Percentiles rank a stretch among this genome's conserved stretches.
Conservation (phyloP, 768 basidiomycete genomes). For the Boletus tomentosulus region DNA sequence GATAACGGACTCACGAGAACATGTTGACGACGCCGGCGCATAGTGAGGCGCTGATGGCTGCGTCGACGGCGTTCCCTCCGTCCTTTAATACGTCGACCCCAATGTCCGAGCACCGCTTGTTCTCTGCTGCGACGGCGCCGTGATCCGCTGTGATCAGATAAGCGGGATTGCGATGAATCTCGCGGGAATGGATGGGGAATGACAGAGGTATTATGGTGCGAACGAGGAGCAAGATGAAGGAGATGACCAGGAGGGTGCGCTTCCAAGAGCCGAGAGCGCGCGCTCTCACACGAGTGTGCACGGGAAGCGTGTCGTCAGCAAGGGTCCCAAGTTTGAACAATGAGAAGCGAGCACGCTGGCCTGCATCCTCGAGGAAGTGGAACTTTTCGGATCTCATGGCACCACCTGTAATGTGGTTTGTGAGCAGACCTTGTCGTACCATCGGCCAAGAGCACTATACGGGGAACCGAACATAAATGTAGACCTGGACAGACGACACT, state of each 20-base stretch:
- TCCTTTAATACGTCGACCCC: slow-evolving; percentile 72
- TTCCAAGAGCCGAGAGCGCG: slow-evolving; percentile 10
- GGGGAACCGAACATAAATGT: background rate
- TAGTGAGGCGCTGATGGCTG: slow-evolving; percentile 73
- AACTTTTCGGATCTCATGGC: slow-evolving; percentile 7
- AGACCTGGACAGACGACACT: background rate
- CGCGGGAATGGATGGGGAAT: background rate
- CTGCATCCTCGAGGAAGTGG: background rate
- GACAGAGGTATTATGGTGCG: background rate
- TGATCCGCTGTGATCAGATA: slow-evolving; percentile 59
- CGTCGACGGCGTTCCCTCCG: slow-evolving; percentile 91
- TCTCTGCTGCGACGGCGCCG: slow-evolving; percentile 90
- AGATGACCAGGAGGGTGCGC: slow-evolving; percentile 8
- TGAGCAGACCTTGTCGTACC: no score
- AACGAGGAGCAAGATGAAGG: slow-evolving; percentile 10
- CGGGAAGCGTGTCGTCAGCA: slow-evolving; percentile 15
- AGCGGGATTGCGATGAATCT: slow-evolving; percentile 42
- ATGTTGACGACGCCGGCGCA: slow-evolving; percentile 85
- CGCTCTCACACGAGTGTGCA: slow-evolving; percentile 9
- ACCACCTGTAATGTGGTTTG: no score
- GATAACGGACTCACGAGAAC: slow-evolving; percentile 65
- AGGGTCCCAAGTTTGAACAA: background rate
- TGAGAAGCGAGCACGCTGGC: background rate
- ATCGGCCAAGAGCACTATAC: no score
- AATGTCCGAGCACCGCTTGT: slow-evolving; percentile 78